Base-by-base conservation (phyloP, 257 asterid species). In the Plectranthus barbatus region DNA sequence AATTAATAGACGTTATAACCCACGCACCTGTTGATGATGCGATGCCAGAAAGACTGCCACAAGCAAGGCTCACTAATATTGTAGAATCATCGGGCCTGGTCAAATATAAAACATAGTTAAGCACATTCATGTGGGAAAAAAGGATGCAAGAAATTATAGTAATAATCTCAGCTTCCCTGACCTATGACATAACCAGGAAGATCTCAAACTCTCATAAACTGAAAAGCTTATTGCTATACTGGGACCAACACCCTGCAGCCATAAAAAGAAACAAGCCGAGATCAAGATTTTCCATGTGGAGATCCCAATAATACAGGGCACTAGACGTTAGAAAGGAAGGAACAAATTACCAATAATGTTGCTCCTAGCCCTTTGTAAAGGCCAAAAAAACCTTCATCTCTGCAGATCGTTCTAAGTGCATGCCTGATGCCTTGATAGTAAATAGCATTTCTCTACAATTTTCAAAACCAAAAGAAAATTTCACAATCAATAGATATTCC, bases 301-400 rank as follows among this genome's bases (percentile, higher is more conserved):
- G 5, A 26, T 26, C 31, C 31, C 31, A 5, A 26, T 26, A 26
- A 26, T 26, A 26, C 5, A 58, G 57, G 67, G 20, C n/a, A 24
- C 60, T 13, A n/a, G 12, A 53, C 45, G 33, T 21, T 34, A 7
- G 17, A 1, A 9, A n/a, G 13, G 10, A 46, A 41, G 7, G n/a
- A 69, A 39, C 50, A 5, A 42, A 0, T 41, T 81, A 91, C 98
- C 98, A 91, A 72, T 66, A 91, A 74, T 46, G 98, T 91, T 26
- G 94, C 95, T 64, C 98, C 97, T 9, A 91, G 88, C 50, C 98
- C 98, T 79, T 91, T 91, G 75, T 91, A 91, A 64, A 91, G 75
- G 36, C 96, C 98, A 44, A 86, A 70, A 71, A 84, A 62, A 2
- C 98, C 98, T 83, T 91, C 97, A 56, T 88, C 98, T 72, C 83